Evolutionary conservation across 208 protist species (phyloP), one percentile per base, ranked within the genome.

Genomic region (Trypanosoma theileri): DNA sequence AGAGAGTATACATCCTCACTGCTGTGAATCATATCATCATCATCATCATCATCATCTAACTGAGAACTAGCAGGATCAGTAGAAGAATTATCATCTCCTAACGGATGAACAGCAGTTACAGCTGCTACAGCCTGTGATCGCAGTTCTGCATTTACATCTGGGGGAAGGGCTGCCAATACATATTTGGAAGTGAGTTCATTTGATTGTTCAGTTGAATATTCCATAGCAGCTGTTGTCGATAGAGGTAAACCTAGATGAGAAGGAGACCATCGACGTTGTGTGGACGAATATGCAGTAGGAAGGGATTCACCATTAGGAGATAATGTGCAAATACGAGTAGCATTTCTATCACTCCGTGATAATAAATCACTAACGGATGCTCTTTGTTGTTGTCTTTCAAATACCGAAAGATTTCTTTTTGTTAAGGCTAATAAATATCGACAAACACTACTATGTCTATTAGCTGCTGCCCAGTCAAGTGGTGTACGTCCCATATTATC

Each of bases 401-500:
- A 24, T 45, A 40, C 4, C 46, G 48, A 6, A 52, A 57, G 28
- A 53, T 61, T 28, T 31, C 50, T 55, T 24, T 71, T 66, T 24
- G 89, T 90, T 11, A 82, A 73, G 12, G 69, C 73, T 17, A 93
- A 71, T 26, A 95, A 71, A 56, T 85, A 87, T 24, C 84, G 81
- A 24, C 71, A 85, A 10, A 93, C 82, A 58, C 81, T 74, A 52
- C 86, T 82, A 59, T 96, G 91, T 12, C 91, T 85, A 59, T 96
- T 92, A 0, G 77, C 82, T 17, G 86, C 91, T 4, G 91, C 91
- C 67, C 81, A 91, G 72, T 94, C 88, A 26, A 94, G 84, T 35
- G 91, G 83, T 1, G 91, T 94, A 40, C 86, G 80, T n/a, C 91
- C 91, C 42, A 52, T 80, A 55, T 85, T 61, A 58, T 96, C 91